Evolutionary conservation across 2,329 filamentous ascomycete species (phyloP), one percentile per base, ranked within the genome.

Genomic region (Tolypocladium paradoxum): DNA sequence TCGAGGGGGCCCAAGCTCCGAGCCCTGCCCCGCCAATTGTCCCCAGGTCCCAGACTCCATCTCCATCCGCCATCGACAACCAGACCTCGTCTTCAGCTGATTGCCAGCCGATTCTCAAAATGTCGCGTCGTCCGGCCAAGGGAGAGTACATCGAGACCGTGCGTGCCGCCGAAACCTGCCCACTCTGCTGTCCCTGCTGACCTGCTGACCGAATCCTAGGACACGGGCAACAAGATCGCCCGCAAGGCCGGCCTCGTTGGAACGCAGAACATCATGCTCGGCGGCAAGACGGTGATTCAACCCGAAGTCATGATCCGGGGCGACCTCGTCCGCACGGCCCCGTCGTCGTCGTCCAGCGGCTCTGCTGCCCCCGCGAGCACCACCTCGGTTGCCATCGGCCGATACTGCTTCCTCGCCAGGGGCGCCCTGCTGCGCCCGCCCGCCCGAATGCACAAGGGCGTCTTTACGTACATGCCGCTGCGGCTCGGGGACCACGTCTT

Each of bases 111-210:
- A 31, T n/a, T 16, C 20, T 27, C 68, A 76, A 53, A 16, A 90
- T 90, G 87, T 87, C 87, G 58, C 82, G 85, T 62, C 87, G 91
- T 66, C 76, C 84, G 50, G 78, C 81, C 11, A 95, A 90, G 72
- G 89, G 89, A 71, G 91, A 96, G 71, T 97, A 96, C 68, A 96
- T 99, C 57, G 92, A 96, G 73, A 99, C 93, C 52, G 91, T 95
- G 53, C 34, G 11, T 37, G 12, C 14, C 49, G 24, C 46, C 29
- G 40, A 47, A 18, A 36, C 40, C 45, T 20, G 6, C 5, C 2
- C 18, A 36, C 20, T 18, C 27, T 31, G 3, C 49, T 38, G 37
- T 53, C 48, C 22, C 37, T 34, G 29, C 48, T 55, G 29, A 60
- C 51, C 33, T 47, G 27, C 43, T 47, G 43, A 47, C 43, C 22